Conservation (phyloP, 108 stramenopile genomes). For the Schizochytrium sp. region DNA sequence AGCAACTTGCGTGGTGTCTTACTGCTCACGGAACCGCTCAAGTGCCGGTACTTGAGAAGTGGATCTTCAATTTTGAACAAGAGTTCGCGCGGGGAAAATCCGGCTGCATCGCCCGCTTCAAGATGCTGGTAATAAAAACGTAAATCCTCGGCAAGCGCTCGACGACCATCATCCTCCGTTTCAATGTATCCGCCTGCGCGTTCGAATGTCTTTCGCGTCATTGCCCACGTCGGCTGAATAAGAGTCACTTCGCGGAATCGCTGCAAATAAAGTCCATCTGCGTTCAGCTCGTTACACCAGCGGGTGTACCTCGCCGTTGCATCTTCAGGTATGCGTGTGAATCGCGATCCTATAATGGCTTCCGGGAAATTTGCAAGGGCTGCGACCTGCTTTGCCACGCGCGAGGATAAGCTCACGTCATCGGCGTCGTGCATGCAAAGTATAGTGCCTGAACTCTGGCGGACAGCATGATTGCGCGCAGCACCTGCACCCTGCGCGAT, state of each 20-base stretch:
- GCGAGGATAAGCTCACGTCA: neutral
- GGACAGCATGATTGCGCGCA: neutral
- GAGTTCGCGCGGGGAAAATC: neutral
- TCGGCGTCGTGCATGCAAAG: constrained; percentile 13
- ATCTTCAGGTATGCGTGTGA: constrained; percentile 32
- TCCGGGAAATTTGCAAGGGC: neutral
- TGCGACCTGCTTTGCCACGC: neutral
- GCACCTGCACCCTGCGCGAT: neutral
- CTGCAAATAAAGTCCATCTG: constrained; percentile 65
- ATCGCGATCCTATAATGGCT: constrained; percentile 3
- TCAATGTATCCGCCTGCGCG: constrained; percentile 68
- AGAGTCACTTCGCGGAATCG: constrained; percentile 73
- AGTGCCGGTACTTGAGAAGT: constrained; percentile 70
- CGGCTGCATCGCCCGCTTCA: neutral
- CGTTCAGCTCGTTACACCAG: constrained; percentile 70
- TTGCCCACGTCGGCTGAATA: constrained; percentile 79
- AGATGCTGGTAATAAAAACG: constrained; percentile 75
- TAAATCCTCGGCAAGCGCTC: constrained; percentile 71
- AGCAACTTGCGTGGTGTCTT: constrained; percentile 66
- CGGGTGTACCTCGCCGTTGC: constrained; percentile 73
- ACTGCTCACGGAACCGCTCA: constrained; percentile 60
- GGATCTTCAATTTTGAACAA: neutral
- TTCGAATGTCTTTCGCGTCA: constrained; percentile 48
- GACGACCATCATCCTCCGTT: neutral
- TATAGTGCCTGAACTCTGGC: neutral